Percentiles rank a stretch among this genome's conserved stretches.
phyloP scores from a whole-genome alignment of 805 yeast genomes.

The Aciculoconidium aculeatum region DNA sequence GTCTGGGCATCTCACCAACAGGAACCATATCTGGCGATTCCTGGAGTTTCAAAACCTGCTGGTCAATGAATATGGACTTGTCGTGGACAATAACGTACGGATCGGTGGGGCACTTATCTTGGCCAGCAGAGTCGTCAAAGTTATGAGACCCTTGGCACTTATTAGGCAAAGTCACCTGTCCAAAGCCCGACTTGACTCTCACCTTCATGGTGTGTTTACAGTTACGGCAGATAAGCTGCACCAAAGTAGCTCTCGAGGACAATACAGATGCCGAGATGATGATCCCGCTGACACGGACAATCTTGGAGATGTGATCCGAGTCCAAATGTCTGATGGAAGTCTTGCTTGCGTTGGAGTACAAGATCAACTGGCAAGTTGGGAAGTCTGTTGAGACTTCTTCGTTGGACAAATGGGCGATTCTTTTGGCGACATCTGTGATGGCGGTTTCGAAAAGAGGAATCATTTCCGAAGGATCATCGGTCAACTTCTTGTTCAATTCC shows the following conservation, averaged over 20 bases:
- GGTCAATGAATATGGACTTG: conserved; percentile 89
- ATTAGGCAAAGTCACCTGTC: conserved; percentile 63
- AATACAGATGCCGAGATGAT: conserved; percentile 87
- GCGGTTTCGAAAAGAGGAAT: conserved; percentile 81
- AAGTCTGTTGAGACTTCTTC: conserved; percentile 50
- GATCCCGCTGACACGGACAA: conserved; percentile 89
- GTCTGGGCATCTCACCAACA: conserved; percentile 98
- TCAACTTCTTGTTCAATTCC: conserved; percentile 74
- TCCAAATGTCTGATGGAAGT: conserved; percentile 76
- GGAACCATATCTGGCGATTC: conserved; percentile 99
- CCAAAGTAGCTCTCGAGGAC: conserved; percentile 77
- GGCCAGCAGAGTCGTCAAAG: conserved; percentile 38
- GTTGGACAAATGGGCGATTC: conserved; percentile 50
- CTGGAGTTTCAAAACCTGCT: conserved; percentile 88
- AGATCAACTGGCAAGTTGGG: conserved; percentile 79
- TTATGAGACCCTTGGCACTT: conserved; percentile 48
- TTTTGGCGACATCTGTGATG: conserved; percentile 78
- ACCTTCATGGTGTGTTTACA: conserved; percentile 78
- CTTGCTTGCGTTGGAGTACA: conserved; percentile 66
- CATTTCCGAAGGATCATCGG: conserved; percentile 84
- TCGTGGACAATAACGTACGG: conserved; percentile 94
- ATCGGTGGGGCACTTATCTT: conserved; percentile 73
- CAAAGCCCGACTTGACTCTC: conserved; percentile 61
- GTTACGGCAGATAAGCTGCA: conserved; percentile 79
- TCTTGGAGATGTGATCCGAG: conserved; percentile 82